phyloP scores from a whole-genome alignment of 2,329 filamentous ascomycete genomes.

The Orbilia brochopaga region DNA sequence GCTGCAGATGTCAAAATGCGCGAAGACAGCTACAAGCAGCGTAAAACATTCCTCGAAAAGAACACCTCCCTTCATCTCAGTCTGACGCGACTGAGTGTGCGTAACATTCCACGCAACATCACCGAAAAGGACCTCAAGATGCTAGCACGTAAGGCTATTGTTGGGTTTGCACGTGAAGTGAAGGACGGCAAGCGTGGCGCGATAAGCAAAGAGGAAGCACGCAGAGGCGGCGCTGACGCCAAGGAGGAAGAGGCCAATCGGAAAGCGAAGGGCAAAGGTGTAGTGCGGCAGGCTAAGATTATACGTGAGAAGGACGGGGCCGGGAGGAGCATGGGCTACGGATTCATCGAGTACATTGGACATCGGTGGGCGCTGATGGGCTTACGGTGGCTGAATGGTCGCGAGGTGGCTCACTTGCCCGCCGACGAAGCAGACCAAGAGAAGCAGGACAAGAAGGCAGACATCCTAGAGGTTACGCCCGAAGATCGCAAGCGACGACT shows the following conservation, averaged over 20 bases:
- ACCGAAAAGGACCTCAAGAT: conserved; percentile 88
- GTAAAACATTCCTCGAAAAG: conserved; percentile 85
- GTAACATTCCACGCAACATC: conserved; percentile 85
- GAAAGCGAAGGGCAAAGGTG: conserved; percentile 80
- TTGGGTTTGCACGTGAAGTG: conserved; percentile 90
- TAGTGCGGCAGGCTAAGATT: conserved; percentile 92
- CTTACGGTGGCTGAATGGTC: conserved; percentile 88
- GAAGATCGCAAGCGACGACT: conserved; percentile 83
- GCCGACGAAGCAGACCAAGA: conserved; percentile 59
- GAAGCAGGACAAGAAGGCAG: conserved; percentile 57
- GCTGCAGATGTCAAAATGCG: conserved; percentile 84
- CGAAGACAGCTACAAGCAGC: conserved; percentile 82
- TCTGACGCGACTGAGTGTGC: conserved; percentile 85
- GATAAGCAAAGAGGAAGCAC: conserved; percentile 86
- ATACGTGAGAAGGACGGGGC: conserved; percentile 88
- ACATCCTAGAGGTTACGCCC: conserved; percentile 54
- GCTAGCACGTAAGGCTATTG: conserved; percentile 86
- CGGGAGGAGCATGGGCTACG: conserved; percentile 88
- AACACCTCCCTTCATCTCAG: conserved; percentile 90
- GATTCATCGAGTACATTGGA: conserved; percentile 94
- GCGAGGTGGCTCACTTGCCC: conserved; percentile 63
- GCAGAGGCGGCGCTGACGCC: conserved; percentile 79
- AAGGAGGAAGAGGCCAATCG: conserved; percentile 78
- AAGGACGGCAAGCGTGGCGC: conserved; percentile 76
- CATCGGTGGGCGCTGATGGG: conserved; percentile 96